Conservation (phyloP, 768 basidiomycete genomes). For the Hygrophoropsis aurantiaca region DNA sequence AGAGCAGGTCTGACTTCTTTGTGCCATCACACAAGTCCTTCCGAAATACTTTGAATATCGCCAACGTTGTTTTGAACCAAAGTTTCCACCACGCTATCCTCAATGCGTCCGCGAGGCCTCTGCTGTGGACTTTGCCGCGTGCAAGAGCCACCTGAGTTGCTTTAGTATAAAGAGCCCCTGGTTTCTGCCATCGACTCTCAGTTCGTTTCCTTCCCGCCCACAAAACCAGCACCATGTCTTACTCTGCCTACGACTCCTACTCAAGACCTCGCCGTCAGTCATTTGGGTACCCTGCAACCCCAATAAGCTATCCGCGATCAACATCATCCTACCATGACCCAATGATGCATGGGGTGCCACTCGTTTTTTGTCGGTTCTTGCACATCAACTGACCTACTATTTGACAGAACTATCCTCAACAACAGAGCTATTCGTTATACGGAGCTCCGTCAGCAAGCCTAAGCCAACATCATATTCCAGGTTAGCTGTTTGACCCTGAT, state of each 20-base stretch:
- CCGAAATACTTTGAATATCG: slow-evolving; percentile 8
- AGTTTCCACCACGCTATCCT: slow-evolving; percentile 16
- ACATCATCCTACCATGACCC: slow-evolving; percentile 43
- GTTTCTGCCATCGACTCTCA: slow-evolving; percentile 1
- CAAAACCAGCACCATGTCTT: slow-evolving; percentile 34
- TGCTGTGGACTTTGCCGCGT: slow-evolving; percentile 12
- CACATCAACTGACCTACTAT: slow-evolving; percentile 3
- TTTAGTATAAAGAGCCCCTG: slow-evolving; percentile 23
- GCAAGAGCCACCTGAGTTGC: slow-evolving; percentile 9
- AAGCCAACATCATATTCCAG: slow-evolving; percentile 43
- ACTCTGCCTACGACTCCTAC: slow-evolving; percentile 41
- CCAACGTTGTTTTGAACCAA: slow-evolving; percentile 9
- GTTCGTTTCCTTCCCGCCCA: slow-evolving; percentile 5
- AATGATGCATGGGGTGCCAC: slow-evolving; percentile 33
- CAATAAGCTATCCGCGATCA: slow-evolving; percentile 11
- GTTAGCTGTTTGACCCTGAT: slow-evolving; percentile 28
- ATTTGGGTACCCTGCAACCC: slow-evolving; percentile 29
- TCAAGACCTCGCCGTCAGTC: slow-evolving; percentile 33
- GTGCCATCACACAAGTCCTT: slow-evolving; percentile 9
- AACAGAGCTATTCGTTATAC: slow-evolving; percentile 49
- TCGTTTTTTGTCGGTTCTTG: not conserved
- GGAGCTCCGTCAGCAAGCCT: slow-evolving; percentile 32
- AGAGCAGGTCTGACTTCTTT: not conserved
- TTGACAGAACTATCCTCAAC: slow-evolving; percentile 38
- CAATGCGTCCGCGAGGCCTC: slow-evolving; percentile 30